Conservation (phyloP, 2,329 filamentous ascomycete species). For the Fusarium xyrophilum region DNA sequence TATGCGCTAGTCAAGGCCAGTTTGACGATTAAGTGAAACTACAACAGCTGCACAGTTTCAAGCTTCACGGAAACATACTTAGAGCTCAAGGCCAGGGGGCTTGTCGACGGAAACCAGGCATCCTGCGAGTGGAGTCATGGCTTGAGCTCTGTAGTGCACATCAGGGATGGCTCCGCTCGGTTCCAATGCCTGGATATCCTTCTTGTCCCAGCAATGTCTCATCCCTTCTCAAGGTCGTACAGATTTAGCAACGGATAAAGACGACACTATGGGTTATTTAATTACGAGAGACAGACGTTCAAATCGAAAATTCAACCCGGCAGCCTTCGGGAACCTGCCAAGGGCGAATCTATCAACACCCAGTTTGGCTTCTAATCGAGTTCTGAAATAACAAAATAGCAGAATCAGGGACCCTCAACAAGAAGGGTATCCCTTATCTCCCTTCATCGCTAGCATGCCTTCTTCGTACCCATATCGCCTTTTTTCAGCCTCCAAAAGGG, state of each 20-base stretch:
- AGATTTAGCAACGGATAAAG: neutral
- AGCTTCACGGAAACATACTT: neutral
- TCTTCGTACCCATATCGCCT: neutral
- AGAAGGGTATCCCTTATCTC: neutral
- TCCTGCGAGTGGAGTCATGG: neutral
- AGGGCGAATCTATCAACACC: neutral
- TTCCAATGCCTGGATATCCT: neutral
- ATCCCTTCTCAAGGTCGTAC: neutral
- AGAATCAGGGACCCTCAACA: neutral
- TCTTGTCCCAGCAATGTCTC: slow-evolving; percentile 10
- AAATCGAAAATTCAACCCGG: neutral
- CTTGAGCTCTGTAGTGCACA: slow-evolving; percentile 2
- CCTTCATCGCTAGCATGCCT: neutral
- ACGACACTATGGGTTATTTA: neutral
- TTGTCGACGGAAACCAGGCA: neutral
- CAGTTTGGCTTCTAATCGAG: neutral
- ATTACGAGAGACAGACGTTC: neutral
- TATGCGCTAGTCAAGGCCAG: slow-evolving; percentile 13
- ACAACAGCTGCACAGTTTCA: slow-evolving; percentile 1
- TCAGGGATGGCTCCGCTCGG: neutral
- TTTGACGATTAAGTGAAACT: slow-evolving; percentile 3
- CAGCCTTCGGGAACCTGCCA: neutral
- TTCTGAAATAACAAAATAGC: neutral
- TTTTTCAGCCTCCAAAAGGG: neutral
- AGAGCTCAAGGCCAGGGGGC: neutral